Evolutionary conservation across 306 rosid species (phyloP).

Genomic region (Dalbergia cochinchinensis): DNA sequence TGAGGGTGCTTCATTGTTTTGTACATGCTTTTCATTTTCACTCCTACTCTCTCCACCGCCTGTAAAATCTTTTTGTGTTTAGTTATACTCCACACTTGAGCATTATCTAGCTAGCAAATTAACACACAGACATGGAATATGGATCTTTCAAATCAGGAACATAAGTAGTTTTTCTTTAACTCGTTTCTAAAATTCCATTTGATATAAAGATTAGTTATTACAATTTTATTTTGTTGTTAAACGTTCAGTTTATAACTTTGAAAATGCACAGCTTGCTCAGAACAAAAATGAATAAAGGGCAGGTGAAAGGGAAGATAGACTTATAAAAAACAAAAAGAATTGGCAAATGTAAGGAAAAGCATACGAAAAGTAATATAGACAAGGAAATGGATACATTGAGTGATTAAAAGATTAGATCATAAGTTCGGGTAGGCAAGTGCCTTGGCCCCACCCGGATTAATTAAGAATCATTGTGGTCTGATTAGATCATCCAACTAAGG

Average conservation of each 20-base stretch:
- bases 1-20: conserved; percentile 68
- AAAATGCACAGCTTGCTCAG: not conserved
- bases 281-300: not conserved
- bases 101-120: not conserved
- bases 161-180: not conserved
- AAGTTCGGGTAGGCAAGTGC: too few species aligned
- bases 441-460: too few species aligned
- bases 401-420: not conserved
- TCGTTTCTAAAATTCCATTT: not conserved
- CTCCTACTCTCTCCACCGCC: conserved; percentile 55
- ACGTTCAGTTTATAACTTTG: not conserved
- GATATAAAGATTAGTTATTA: not conserved
- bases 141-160: conserved; percentile 20
- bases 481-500: conserved; percentile 1
- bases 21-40: conserved; percentile 58
- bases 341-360: not conserved
- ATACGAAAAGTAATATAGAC: not conserved
- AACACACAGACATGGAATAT: not conserved
- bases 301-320: not conserved
- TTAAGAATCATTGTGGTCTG: too few species aligned
- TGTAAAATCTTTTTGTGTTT: conserved; percentile 34
- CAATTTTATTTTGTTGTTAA: conserved; percentile 4
- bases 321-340: not conserved
- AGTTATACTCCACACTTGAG: not conserved
- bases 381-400: not conserved